Conservation (phyloP, 2,329 filamentous ascomycete genomes). For the Talaromyces albobiverticillius region DNA sequence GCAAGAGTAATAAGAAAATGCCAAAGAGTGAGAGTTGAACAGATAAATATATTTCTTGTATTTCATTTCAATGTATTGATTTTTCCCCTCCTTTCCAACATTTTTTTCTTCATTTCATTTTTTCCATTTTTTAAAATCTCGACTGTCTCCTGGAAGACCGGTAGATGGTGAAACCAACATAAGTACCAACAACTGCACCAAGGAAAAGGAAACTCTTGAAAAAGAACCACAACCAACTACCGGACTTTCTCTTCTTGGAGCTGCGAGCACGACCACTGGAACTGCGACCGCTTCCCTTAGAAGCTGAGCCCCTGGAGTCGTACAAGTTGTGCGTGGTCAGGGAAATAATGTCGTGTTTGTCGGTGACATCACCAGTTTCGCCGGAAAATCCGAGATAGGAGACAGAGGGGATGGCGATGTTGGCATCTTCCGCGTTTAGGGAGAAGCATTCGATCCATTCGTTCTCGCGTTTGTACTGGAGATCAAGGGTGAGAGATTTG, state of each 20-base stretch:
- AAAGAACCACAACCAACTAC: constrained; percentile 69
- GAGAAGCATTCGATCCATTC: constrained; percentile 91
- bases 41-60: background rate
- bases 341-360: constrained; percentile 95
- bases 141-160: constrained; percentile 57
- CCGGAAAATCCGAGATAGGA: constrained; percentile 62
- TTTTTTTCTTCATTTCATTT: background rate
- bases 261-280: constrained; percentile 14
- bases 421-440: constrained; percentile 56
- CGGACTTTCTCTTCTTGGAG: constrained; percentile 22
- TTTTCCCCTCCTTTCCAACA: background rate
- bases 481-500: constrained; percentile 81
- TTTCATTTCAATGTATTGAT: too few relatives aligned
- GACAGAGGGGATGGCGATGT: constrained; percentile 72
- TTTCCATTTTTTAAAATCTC: constrained; percentile 22
- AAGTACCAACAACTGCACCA: constrained; percentile 66
- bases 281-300: constrained; percentile 22
- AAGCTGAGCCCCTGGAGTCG: constrained; percentile 44
- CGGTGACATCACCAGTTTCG: constrained; percentile 92
- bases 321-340: constrained; percentile 88
- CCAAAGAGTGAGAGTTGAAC: background rate
- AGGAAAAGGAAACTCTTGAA: constrained; percentile 80
- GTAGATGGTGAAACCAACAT: constrained; percentile 83
- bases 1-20: background rate
- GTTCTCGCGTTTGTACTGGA: constrained; percentile 89